Evolutionary conservation across 495 filamentous ascomycete genomes (phyloP), one percentile per base, ranked within the genome.

Genomic region (Aspergillus ostianus): DNA sequence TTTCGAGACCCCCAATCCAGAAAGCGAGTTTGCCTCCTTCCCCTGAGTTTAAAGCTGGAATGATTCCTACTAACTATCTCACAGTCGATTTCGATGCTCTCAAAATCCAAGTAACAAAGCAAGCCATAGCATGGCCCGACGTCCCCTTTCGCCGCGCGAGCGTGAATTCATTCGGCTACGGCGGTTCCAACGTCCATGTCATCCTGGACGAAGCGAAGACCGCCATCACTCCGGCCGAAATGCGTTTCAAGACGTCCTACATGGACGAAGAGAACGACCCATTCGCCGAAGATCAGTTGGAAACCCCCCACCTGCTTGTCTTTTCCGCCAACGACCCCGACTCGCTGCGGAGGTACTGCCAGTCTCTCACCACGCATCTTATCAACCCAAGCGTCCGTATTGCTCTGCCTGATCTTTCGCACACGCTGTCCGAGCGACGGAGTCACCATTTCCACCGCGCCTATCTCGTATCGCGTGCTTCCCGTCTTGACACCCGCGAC

Each of bases 131-230:
- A 21, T 69, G 64, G 60, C 64, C 64, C 5, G 47, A 21, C 4
- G 30, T 17, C 6, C 61, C 55, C 9, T 19, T 57, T 1, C 62
- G 58, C 2, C 47, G 64, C 10, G 58, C 54, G 2, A 60, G 57
- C 41, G 52, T 68, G 2, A 65, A 65, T 32, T 53, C 45, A 1
- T 70, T 64, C 44, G 67, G 67, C 0, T 56, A 29, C 20, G 62
- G 67, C 15, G 67, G 66, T 19, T 46, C 55, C 20, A 70, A 70
- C 23, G 65, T 54, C n/a, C 65, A 70, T 55, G 58, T 32, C 9
- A 45, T 64, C 21, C 13, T 53, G 1, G 51, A 53, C 12, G 51
- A n/a, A 13, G 4, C 51, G 12, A 18, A 7, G 15, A 19, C 30
- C 2, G 23, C n/a, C 26, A 23, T 6, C 9, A 10, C 19, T 17